Percentiles rank a stretch among this genome's conserved stretches.
These are phyloP conservation scores for Aethionema arabicum DNA, from an alignment of 345 rosid genomes.

Conservation along the genomic window DNA sequence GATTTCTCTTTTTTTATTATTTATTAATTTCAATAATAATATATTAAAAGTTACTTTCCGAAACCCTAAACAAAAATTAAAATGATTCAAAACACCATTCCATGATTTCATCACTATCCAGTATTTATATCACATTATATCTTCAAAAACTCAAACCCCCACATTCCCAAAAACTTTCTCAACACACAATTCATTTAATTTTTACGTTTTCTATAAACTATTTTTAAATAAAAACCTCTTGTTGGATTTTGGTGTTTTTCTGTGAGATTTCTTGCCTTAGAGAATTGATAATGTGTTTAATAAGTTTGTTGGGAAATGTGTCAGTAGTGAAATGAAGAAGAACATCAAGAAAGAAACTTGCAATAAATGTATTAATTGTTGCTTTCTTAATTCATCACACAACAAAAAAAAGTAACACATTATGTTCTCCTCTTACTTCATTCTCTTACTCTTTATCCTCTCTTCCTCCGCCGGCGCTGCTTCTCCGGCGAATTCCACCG, in stretches of 20 bases:
- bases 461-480: conserved; percentile 41
- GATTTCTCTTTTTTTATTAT: conserved; percentile 44
- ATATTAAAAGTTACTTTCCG: background rate
- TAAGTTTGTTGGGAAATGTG: conserved; percentile 45
- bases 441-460: conserved; percentile 47
- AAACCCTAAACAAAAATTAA: background rate
- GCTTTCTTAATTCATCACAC: conserved; percentile 49
- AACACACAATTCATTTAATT: conserved; percentile 37
- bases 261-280: conserved; percentile 38
- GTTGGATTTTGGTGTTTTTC: conserved; percentile 22
- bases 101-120: conserved; percentile 69
- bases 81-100: background rate
- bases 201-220: conserved; percentile 29
- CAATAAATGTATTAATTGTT: conserved; percentile 52
- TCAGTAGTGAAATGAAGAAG: conserved; percentile 49
- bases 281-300: conserved; percentile 38
- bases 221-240: conserved; percentile 9
- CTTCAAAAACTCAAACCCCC: too few relatives aligned
- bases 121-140: conserved; percentile 49
- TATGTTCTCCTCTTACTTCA: conserved; percentile 48
- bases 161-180: conserved; percentile 56
- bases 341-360: conserved; percentile 40
- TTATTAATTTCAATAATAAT: conserved; percentile 37
- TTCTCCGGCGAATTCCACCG: conserved; percentile 29
- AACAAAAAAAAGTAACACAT: conserved; percentile 27